These are phyloP conservation scores for Cutaneotrichosporon sp. DNA, from an alignment of 1,284 basidiomycete genomes.

Conservation along the genomic window DNA sequence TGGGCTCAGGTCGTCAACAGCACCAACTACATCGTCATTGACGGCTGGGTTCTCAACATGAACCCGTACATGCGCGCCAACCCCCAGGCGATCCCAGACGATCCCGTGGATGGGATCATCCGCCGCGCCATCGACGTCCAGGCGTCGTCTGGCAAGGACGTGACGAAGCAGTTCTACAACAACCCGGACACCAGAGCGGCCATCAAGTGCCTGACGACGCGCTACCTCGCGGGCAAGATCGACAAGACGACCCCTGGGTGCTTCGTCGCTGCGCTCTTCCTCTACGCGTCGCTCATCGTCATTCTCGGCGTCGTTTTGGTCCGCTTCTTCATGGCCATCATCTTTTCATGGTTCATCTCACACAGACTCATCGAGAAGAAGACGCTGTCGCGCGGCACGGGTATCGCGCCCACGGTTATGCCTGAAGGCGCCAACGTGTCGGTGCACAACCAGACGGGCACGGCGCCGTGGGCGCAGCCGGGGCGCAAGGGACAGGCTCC, in stretches of 20 bases:
- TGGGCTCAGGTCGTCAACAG: constrained; percentile 78
- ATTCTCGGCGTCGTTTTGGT: constrained; percentile 87
- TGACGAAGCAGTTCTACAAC: constrained; percentile 79
- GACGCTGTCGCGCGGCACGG: constrained; percentile 66
- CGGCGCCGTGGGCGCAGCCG: constrained; percentile 79
- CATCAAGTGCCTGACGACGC: constrained; percentile 74
- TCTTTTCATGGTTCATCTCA: constrained; percentile 96
- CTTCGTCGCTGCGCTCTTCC: constrained; percentile 84
- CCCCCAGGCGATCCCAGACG: constrained; percentile 66
- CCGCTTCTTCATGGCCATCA: constrained; percentile 92
- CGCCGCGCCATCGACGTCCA: constrained; percentile 67
- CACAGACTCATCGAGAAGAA: constrained; percentile 73
- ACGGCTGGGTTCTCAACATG: constrained; percentile 93
- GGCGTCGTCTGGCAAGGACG: constrained; percentile 75
- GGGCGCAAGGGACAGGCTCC: not conserved
- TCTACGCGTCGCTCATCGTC: constrained; percentile 88
- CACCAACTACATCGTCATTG: constrained; percentile 78
- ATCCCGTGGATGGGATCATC: constrained; percentile 80
- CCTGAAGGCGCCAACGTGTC: constrained; percentile 92
- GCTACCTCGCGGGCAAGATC: constrained; percentile 91
- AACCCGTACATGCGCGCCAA: constrained; percentile 79
- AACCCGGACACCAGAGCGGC: constrained; percentile 66
- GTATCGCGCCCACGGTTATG: constrained; percentile 89
- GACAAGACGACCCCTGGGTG: constrained; percentile 97
- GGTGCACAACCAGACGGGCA: constrained; percentile 81